Conservation (phyloP, 371 early-diverging fungal genomes). For the Dichotomocladium elegans region DNA sequence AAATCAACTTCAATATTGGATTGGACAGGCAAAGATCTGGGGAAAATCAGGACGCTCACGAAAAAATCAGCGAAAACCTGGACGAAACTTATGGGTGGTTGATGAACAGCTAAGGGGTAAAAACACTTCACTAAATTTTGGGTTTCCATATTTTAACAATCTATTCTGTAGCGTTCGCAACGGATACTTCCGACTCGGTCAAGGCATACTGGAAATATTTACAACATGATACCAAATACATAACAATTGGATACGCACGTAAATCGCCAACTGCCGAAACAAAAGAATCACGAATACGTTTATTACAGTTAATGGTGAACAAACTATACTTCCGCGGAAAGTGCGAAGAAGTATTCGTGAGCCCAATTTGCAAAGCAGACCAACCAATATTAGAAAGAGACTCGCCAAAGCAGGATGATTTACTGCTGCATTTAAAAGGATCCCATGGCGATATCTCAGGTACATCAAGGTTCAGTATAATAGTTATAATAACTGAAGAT, state of each 20-base stretch:
- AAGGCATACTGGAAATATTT: slow-evolving; percentile 21
- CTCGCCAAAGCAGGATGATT: slow-evolving; percentile 16
- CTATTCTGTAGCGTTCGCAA: slow-evolving; percentile 11
- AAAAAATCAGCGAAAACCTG: slow-evolving; percentile 10
- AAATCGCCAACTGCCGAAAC: slow-evolving; percentile 22
- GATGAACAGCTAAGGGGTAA: slow-evolving; percentile 11
- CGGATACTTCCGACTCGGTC: slow-evolving; percentile 18
- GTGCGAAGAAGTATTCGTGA: slow-evolving; percentile 23
- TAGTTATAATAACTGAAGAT: slow-evolving; percentile 16
- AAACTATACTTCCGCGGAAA: slow-evolving; percentile 21
- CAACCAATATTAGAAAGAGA: slow-evolving; percentile 21
- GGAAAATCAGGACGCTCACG: slow-evolving; percentile 9
- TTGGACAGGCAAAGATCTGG: slow-evolving; percentile 14
- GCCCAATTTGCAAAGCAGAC: slow-evolving; percentile 17
- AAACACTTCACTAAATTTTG: slow-evolving; percentile 6
- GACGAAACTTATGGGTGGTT: slow-evolving; percentile 13
- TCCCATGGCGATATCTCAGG: slow-evolving; percentile 18
- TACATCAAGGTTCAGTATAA: slow-evolving; percentile 13
- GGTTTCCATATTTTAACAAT: background rate
- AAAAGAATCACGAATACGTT: slow-evolving; percentile 17
- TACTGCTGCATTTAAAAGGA: slow-evolving; percentile 18
- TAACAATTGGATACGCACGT: slow-evolving; percentile 21
- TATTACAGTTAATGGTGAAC: slow-evolving; percentile 24
- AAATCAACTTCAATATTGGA: slow-evolving; percentile 17
- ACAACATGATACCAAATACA: slow-evolving; percentile 14